Base-by-base conservation (phyloP, 2,329 filamentous ascomycete species). In the Celoporthe dispersa region DNA sequence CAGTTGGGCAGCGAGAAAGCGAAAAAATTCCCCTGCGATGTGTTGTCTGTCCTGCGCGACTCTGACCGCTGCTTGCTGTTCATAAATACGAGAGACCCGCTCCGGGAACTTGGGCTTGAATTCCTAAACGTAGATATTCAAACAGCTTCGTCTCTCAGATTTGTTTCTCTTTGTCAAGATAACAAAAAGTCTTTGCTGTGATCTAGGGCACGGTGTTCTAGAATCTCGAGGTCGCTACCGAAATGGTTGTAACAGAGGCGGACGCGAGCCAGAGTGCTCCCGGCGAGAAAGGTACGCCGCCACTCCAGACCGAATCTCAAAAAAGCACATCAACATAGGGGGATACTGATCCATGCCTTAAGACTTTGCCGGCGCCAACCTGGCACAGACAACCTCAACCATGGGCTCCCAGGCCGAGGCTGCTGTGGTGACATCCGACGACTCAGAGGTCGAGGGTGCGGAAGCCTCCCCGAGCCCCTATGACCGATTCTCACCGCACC, bases 401-500 rank as follows among this genome's bases (percentile, higher is more conserved):
- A 33, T 37, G 41, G 22, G 28, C 2, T 5, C 31, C 9, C 19
- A 16, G 22, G 19, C 55, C 41, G 19, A 61, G 22, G 59, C 55
- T 11, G 37, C 57, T 14, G 39, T 28, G 41, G 19, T 37, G 53
- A 33, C 66, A 48, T 37, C 55, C 33, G 57, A 62, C 11, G 67
- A 65, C 39, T 69, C 67, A 22, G 67, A 69, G 25, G 39, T 62
- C 6, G 66, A 67, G 37, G 39, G 63, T 5, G 55, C 39, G 7
- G 62, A 60, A 41, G 22, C 62, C n/a, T 22, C 16, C 12, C 7
- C n/a, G n/a, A 53, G 53, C 25, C 62, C 63, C 28, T 69, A 69
- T 31, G 63, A 69, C 53, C 62, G 67, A 16, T 69, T 69, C 37
- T 55, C 67, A 59, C 31, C 62, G 39, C 67, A 62, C 14, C 62